phyloP scores from a whole-genome alignment of 108 stramenopile genomes.

The Nitzschia inconspicua region DNA sequence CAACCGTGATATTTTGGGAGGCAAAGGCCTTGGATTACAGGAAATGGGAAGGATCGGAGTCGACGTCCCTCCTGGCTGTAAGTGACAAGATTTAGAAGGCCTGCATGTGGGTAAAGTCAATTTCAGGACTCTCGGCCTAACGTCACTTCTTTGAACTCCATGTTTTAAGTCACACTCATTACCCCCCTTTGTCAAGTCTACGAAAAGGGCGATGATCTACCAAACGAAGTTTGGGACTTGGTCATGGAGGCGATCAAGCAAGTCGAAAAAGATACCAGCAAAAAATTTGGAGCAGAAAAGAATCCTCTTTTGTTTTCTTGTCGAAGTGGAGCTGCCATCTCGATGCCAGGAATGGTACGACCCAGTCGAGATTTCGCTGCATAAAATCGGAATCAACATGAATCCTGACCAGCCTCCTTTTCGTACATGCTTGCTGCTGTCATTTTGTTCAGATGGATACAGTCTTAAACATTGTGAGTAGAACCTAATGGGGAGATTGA shows the following conservation, averaged over 20 bases:
- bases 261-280: conserved; percentile 54
- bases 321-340: conserved; percentile 61
- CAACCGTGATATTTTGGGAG: conserved; percentile 47
- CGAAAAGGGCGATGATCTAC: conserved; percentile 40
- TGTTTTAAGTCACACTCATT: conserved; percentile 64
- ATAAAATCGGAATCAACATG: too few relatives aligned
- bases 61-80: conserved; percentile 81
- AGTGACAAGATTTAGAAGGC: too few relatives aligned
- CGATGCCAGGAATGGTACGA: conserved; percentile 80
- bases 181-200: conserved; percentile 53
- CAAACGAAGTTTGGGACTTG: conserved; percentile 43
- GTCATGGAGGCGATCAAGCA: conserved; percentile 23
- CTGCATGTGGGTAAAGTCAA: too few relatives aligned
- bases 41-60: conserved; percentile 68
- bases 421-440: conserved; percentile 35
- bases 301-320: conserved; percentile 65
- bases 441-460: too few relatives aligned
- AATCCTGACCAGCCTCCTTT: not conserved
- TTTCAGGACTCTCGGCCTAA: too few relatives aligned
- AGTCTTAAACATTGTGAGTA: conserved; percentile 66
- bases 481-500: not conserved
- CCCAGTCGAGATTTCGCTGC: too few relatives aligned
- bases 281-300: conserved; percentile 49
- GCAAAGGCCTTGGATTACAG: conserved; percentile 72
- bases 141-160: too few relatives aligned